Evolutionary conservation across 768 basidiomycete genomes (phyloP), one percentile per base, ranked within the genome.

Genomic region (Coprinopsis strossmayeri): DNA sequence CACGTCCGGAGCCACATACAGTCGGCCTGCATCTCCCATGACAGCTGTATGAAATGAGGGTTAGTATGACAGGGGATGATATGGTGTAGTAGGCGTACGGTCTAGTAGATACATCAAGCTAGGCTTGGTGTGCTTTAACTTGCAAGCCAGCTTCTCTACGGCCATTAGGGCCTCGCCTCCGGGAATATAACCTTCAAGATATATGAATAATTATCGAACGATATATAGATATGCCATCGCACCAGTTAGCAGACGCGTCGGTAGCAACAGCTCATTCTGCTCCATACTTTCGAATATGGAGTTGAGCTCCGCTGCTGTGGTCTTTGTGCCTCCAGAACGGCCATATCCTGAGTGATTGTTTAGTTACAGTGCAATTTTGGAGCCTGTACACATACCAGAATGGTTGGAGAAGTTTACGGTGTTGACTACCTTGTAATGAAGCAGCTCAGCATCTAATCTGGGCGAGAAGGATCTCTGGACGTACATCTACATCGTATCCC

Each of bases 331-430:
- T 27, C 87, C 86, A 40, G 78, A 78, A 34, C 80, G 77, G 13
- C 84, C 82, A 69, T 97, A 97, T 5, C 91, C 93, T 95, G 54
- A 5, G n/a, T n/a, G n/a, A n/a, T n/a, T n/a, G n/a, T n/a, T n/a
- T n/a, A n/a, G n/a, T n/a, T n/a, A n/a, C n/a, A n/a, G n/a, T n/a
- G n/a, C n/a, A n/a, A n/a, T 2, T 18, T 2, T 13, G 28, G 9
- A 18, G 13, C n/a, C n/a, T n/a, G n/a, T n/a, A n/a, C 3, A 57
- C 73, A 48, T 48, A 88, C 91, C 93, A 4, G 91, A 76, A 62
- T 99, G 95, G 57, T 98, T 99, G 5, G 90, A 90, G 63, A 88
- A 97, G 59, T 96, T 88, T 30, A 97, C 94, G 1, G 91, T 91
- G 60, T 93, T 94, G 18, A 95, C 78, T 48, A 86, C 77, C 87